Evolutionary conservation across 1,284 basidiomycete species (phyloP).

Genomic region (Melanopsichium pennsylvanicum): DNA sequence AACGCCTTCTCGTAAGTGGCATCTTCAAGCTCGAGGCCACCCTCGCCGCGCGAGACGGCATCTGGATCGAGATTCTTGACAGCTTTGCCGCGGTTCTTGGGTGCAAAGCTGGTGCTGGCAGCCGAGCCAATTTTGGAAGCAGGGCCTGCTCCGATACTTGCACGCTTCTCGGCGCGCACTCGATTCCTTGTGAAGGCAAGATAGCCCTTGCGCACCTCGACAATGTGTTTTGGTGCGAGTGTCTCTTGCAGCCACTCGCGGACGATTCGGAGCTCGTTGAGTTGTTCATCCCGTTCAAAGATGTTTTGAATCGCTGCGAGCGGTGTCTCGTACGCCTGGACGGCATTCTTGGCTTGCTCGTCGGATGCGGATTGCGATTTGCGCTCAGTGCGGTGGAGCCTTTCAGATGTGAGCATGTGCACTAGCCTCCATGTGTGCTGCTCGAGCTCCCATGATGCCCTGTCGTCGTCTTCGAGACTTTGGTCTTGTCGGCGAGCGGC

Average conservation of each 20-base stretch:
- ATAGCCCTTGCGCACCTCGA: conserved; percentile 65
- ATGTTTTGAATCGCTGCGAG: conserved; percentile 59
- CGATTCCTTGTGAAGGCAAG: conserved; percentile 62
- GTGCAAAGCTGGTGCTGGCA: conserved; percentile 33
- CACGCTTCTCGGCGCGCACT: conserved; percentile 56
- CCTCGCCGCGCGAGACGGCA: conserved; percentile 52
- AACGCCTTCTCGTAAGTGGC: conserved; percentile 78
- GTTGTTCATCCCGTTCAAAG: conserved; percentile 45
- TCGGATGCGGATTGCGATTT: conserved; percentile 26
- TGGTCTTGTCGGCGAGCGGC: conserved; percentile 15
- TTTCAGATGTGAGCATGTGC: conserved; percentile 46
- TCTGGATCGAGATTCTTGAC: conserved; percentile 62
- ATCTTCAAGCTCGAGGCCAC: conserved; percentile 57
- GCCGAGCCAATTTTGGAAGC: conserved; percentile 32
- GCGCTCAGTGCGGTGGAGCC: conserved; percentile 41
- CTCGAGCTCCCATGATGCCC: conserved; percentile 51
- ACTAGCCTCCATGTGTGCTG: conserved; percentile 56
- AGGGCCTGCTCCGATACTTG: conserved; percentile 21
- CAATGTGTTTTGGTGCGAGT: conserved; percentile 47
- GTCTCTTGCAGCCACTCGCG: conserved; percentile 63
- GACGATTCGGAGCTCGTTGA: conserved; percentile 62
- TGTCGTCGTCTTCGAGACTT: conserved; percentile 37
- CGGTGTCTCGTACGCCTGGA: conserved; percentile 57
- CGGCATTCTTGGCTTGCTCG: not conserved
- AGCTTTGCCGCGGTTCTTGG: conserved; percentile 45